Evolutionary conservation across 1,284 basidiomycete genomes (phyloP).

Genomic region (Ustilago cynodontis): DNA sequence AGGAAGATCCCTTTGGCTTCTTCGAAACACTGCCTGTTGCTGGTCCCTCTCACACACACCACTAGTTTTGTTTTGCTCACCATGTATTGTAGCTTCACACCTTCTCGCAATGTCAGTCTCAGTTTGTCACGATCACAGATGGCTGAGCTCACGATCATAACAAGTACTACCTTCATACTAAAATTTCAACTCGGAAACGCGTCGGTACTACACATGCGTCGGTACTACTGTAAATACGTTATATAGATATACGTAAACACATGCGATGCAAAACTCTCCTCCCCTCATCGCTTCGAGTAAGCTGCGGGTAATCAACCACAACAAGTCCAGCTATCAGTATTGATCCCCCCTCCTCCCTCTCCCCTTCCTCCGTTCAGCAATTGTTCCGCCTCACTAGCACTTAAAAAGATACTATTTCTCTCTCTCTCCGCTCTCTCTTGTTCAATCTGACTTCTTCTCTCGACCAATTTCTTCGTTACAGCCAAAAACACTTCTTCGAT

Average conservation of each 20-base stretch:
- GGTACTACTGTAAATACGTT: too few species aligned
- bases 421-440: conserved; percentile 25
- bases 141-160: too few species aligned
- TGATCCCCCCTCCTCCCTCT: conserved; percentile 2
- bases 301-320: conserved; percentile 16
- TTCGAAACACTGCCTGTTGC: too few species aligned
- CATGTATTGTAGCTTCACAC: too few species aligned
- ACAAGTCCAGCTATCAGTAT: conserved; percentile 40
- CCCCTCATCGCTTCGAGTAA: not conserved
- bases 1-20: too few species aligned
- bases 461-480: conserved; percentile 57
- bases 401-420: conserved; percentile 44
- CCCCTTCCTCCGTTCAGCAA: not conserved
- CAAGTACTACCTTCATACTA: too few species aligned
- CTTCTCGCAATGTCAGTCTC: too few species aligned
- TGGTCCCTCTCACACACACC: too few species aligned
- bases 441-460: conserved; percentile 49
- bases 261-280: not conserved
- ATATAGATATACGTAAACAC: not conserved
- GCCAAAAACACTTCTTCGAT: conserved; percentile 57
- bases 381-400: conserved; percentile 7
- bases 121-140: too few species aligned
- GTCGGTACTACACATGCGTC: too few species aligned
- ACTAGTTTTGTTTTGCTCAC: too few species aligned
- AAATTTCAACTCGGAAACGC: too few species aligned